Base-by-base conservation (phyloP, 352 stramenopile species). In the Discostella stelligera region DNA sequence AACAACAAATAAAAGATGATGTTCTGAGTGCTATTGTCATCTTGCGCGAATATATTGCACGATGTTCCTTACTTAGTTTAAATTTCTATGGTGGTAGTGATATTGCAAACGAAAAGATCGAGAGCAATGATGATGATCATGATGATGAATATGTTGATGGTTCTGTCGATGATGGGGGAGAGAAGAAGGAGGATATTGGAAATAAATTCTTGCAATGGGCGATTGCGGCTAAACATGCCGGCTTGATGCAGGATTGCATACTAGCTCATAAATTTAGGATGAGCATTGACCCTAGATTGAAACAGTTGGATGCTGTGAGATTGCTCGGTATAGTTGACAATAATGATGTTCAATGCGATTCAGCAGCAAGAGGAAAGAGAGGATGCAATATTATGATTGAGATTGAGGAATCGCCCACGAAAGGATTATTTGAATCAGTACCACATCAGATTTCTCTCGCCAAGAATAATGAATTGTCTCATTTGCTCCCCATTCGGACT, bases 221-320 rank as follows among this genome's bases (percentile, higher is more conserved):
- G 0, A 44, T 44, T 44, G 37, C 37, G 13, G 37, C 37, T 14
- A 44, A 44, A 14, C 37, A 14, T 44, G 37, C 37, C 7, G 37
- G 37, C 7, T 44, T 44, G 0, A 44, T 44, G 7, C 7, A 44
- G 7, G 37, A 44, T 44, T 44, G 37, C 7, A 46, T 63, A 14
- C 13, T 10, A 46, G 71, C 71, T 21, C 71, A 79, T 56, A 37
- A 56, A 5, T 39, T 39, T 41, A 50, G 71, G 18, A 79, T 79
- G 63, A 60, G 46, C 27, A 18, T 55, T 20, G 27, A 49, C 11
- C 14, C 53, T 44, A 39, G 20, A 10, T 49, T 59, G 21, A 11
- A 65, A 59, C 52, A 53, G 20, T 64, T 52, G 27, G 71, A 79
- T 68, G 71, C 63, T n/a, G 48, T 79, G 4, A 60, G 71, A 50